These are phyloP conservation scores for Spathaspora passalidarum DNA, from an alignment of 805 yeast species.

Conservation along the genomic window DNA sequence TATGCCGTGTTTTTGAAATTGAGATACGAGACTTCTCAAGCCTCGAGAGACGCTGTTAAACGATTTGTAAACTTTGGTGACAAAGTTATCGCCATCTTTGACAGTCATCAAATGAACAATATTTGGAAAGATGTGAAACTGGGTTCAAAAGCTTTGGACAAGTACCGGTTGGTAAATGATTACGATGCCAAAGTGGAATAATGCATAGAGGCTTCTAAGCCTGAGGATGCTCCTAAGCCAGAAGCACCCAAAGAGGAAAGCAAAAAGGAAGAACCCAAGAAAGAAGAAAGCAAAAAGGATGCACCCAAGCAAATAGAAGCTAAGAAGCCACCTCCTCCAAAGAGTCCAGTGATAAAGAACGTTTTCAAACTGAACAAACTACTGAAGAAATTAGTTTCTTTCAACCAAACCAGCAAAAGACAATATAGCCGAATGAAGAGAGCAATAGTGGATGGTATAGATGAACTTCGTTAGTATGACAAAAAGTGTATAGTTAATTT, in stretches of 20 bases:
- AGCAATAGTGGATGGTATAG: not conserved
- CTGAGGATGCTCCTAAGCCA: too few species aligned
- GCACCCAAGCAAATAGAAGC: not conserved
- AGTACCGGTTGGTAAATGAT: conserved; percentile 30
- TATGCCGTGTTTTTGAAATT: conserved; percentile 68
- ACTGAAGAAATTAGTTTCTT: not conserved
- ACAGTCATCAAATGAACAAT: conserved; percentile 31
- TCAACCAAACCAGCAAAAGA: not conserved
- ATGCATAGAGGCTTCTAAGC: not conserved
- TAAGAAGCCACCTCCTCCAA: not conserved
- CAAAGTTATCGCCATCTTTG: conserved; percentile 23
- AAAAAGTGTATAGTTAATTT: not conserved
- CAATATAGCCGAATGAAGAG: not conserved
- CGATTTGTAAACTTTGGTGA: conserved; percentile 56
- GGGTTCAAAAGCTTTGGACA: conserved; percentile 27
- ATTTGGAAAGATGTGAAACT: conserved; percentile 35
- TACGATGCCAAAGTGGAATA: conserved; percentile 21
- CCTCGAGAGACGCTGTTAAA: conserved; percentile 67
- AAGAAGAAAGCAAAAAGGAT: not conserved
- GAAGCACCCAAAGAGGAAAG: not conserved
- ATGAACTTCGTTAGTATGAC: conserved; percentile 1
- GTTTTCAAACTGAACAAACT: not conserved
- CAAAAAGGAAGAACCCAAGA: not conserved
- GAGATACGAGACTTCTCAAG: conserved; percentile 72
- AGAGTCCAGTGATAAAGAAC: not conserved